Conservation (phyloP, 177 flowering plant genomes). For the Vitis hybrid region DNA sequence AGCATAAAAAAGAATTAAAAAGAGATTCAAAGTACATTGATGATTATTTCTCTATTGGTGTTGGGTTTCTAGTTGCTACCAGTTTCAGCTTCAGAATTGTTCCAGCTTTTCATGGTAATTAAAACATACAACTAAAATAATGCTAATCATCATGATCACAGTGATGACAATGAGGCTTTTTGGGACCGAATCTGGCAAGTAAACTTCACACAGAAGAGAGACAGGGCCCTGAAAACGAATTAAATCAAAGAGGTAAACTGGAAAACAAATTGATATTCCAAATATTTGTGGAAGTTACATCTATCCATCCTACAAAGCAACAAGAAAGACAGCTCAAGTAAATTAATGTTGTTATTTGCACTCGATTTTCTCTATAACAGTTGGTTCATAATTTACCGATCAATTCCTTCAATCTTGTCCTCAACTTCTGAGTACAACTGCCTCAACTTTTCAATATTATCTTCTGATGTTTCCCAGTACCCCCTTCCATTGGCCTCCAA, state of each 20-base stretch:
- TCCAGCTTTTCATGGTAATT: too few species aligned
- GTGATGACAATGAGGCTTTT: too few species aligned
- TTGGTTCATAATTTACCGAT: conserved; percentile 39
- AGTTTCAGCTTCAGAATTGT: too few species aligned
- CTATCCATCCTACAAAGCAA: not conserved
- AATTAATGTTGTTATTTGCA: conserved; percentile 5
- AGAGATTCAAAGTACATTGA: too few species aligned
- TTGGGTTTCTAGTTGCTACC: too few species aligned
- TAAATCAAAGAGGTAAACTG: not conserved
- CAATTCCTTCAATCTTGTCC: conserved; percentile 99
- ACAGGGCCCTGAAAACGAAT: not conserved
- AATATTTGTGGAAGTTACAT: conserved; percentile 5
- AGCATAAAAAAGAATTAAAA: too few species aligned
- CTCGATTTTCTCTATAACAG: not conserved
- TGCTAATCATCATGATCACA: too few species aligned
- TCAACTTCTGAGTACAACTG: conserved; percentile 93
- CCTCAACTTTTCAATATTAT: conserved; percentile 82
- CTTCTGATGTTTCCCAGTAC: conserved; percentile 91
- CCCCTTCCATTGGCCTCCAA: conserved; percentile 99
- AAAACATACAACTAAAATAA: too few species aligned
- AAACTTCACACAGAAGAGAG: too few species aligned
- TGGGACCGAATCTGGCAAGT: too few species aligned
- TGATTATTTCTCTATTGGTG: too few species aligned
- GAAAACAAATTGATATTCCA: conserved; percentile 15
- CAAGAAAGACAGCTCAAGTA: not conserved